These are phyloP conservation scores for Hippophae gyantsensis DNA, from an alignment of 306 rosid genomes.

Conservation along the genomic window DNA sequence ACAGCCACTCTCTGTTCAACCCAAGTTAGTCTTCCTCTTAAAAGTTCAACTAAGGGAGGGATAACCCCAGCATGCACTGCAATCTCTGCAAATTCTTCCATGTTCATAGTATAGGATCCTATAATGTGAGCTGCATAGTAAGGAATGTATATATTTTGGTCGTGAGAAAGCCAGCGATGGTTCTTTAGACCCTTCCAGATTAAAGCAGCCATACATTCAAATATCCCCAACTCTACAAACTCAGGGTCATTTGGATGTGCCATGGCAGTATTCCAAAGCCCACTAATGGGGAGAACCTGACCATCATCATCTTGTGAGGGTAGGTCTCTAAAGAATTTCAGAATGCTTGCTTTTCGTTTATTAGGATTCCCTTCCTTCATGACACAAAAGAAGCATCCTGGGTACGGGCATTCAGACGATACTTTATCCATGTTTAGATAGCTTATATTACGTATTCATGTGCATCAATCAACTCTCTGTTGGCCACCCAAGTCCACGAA, in stretches of 20 bases:
- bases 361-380: slow-evolving; percentile 98
- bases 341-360: slow-evolving; percentile 79
- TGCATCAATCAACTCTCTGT: slow-evolving; percentile 22
- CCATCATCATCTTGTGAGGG: slow-evolving; percentile 95
- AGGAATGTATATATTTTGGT: slow-evolving; percentile 93
- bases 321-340: slow-evolving; percentile 87
- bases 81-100: slow-evolving; percentile 90
- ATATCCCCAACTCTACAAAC: slow-evolving; percentile 82
- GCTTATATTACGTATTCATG: slow-evolving; percentile 15
- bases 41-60: slow-evolving; percentile 86
- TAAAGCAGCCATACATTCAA: slow-evolving; percentile 92
- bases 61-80: slow-evolving; percentile 82
- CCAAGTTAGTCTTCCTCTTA: slow-evolving; percentile 93
- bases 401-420: slow-evolving; percentile 91
- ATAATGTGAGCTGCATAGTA: slow-evolving; percentile 95
- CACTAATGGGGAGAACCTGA: slow-evolving; percentile 98
- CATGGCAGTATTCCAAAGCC: slow-evolving; percentile 99
- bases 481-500: not conserved
- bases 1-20: slow-evolving; percentile 99
- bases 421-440: slow-evolving; percentile 59
- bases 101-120: slow-evolving; percentile 97
- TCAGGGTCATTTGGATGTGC: slow-evolving; percentile 99
- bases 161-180: slow-evolving; percentile 95
- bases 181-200: slow-evolving; percentile 97
- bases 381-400: slow-evolving; percentile 97